Evolutionary conservation across 1,139 yeast genomes (phyloP).

Genomic region (Kodamaea anthophila): DNA sequence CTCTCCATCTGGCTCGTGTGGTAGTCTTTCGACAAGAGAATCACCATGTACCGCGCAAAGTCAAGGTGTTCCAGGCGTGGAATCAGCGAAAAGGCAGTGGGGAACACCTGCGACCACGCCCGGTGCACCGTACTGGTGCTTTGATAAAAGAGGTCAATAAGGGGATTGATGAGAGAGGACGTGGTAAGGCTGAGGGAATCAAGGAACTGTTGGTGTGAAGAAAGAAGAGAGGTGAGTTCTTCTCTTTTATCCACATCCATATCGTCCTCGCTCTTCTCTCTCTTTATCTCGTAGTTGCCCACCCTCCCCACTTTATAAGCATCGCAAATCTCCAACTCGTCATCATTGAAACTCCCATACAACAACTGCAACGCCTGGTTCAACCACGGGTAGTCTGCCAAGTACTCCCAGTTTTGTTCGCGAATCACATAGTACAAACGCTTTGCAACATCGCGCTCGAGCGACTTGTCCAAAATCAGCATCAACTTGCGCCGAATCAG

Average conservation of each 20-base stretch:
- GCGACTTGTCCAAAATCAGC: constrained; percentile 71
- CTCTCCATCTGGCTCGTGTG: constrained; percentile 84
- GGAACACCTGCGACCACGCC: constrained; percentile 85
- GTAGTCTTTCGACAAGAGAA: constrained; percentile 81
- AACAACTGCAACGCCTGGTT: constrained; percentile 88
- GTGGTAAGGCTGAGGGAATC: constrained; percentile 1
- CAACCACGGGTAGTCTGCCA: constrained; percentile 92
- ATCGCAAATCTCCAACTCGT: constrained; percentile 24
- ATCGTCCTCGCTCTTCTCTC: constrained; percentile 13
- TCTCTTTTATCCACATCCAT: constrained; percentile 5
- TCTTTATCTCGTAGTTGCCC: constrained; percentile 1
- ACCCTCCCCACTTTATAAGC: constrained; percentile 2
- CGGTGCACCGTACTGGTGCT: constrained; percentile 73
- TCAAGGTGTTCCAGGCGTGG: constrained; percentile 79
- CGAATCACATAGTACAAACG: constrained; percentile 78
- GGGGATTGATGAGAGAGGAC: constrained; percentile 54
- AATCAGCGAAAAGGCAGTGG: constrained; percentile 66
- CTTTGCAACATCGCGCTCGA: constrained; percentile 74
- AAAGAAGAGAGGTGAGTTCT: not conserved
- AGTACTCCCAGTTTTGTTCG: constrained; percentile 94
- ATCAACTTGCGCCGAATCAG: constrained; percentile 71
- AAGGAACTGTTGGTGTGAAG: constrained; percentile 1
- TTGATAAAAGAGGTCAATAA: constrained; percentile 77
- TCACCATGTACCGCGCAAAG: constrained; percentile 71
- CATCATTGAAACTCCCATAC: constrained; percentile 68